Evolutionary conservation across 1,139 yeast species (phyloP).

Genomic region (Magnusiomyces suaveolens): DNA sequence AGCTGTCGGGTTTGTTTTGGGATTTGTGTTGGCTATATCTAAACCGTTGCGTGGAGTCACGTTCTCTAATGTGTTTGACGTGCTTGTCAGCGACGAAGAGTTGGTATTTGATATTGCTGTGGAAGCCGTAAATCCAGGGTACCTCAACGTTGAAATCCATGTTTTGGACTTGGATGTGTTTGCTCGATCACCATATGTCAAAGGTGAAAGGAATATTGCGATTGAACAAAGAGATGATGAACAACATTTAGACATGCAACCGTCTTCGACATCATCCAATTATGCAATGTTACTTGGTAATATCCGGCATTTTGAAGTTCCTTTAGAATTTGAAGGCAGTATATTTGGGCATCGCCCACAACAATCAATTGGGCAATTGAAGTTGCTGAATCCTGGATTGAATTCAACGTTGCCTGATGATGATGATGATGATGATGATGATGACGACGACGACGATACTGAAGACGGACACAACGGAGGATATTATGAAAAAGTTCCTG

Average conservation of each 20-base stretch:
- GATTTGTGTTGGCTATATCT: slow-evolving; percentile 77
- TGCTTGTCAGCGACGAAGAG: slow-evolving; percentile 77
- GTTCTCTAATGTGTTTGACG: slow-evolving; percentile 54
- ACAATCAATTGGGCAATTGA: slow-evolving; percentile 57
- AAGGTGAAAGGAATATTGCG: slow-evolving; percentile 38
- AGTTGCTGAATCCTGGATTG: slow-evolving; percentile 65
- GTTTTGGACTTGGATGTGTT: slow-evolving; percentile 75
- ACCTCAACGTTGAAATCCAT: slow-evolving; percentile 54
- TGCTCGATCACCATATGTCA: slow-evolving; percentile 61
- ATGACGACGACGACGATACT: slow-evolving; percentile 4
- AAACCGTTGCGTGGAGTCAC: slow-evolving; percentile 67
- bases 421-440: slow-evolving; percentile 17
- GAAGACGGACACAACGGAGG: no score
- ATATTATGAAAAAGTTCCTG: background rate
- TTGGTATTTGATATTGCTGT: slow-evolving; percentile 68
- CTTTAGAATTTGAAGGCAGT: slow-evolving; percentile 69
- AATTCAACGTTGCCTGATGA: slow-evolving; percentile 40
- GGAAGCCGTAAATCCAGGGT: slow-evolving; percentile 81
- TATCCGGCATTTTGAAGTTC: slow-evolving; percentile 55
- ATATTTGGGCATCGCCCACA: slow-evolving; percentile 52
- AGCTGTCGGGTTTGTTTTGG: slow-evolving; percentile 58
- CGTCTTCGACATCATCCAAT: no score
- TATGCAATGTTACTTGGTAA: slow-evolving; percentile 73
- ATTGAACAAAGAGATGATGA: no score
- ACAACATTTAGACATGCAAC: no score